phyloP scores from a whole-genome alignment of 2,329 filamentous ascomycete species.

The Penicillium polonicum region DNA sequence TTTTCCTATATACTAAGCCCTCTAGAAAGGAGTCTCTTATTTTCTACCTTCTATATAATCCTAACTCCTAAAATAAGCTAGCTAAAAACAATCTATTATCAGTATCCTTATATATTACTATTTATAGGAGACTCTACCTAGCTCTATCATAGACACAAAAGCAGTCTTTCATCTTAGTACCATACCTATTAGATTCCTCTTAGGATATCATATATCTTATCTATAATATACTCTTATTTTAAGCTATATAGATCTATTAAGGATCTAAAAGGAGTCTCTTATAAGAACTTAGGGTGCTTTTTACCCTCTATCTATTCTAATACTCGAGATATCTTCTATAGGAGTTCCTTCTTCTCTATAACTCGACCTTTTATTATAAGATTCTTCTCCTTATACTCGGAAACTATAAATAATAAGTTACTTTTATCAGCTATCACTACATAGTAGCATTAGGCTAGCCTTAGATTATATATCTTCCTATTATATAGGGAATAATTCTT shows the following conservation, averaged over 20 bases:
- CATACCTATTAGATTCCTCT: slow-evolving; percentile 3
- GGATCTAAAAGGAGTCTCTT: slow-evolving; percentile 1
- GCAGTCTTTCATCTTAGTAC: background rate
- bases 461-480: slow-evolving; percentile 3
- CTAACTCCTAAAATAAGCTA: background rate
- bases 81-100: background rate
- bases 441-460: slow-evolving; percentile 10
- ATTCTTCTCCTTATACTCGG: slow-evolving; percentile 1
- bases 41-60: background rate
- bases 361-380: background rate
- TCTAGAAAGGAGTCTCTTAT: slow-evolving; percentile 1
- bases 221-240: background rate
- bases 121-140: slow-evolving; percentile 1
- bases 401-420: slow-evolving; percentile 7
- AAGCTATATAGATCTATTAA: background rate
- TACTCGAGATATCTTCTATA: slow-evolving; percentile 3
- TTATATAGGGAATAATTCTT: slow-evolving; percentile 18
- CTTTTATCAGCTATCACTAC: slow-evolving; percentile 4
- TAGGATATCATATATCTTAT: background rate
- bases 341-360: slow-evolving; percentile 5
- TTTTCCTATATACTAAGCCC: slow-evolving; percentile 2
- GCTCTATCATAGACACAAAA: slow-evolving; percentile 2
- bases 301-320: slow-evolving; percentile 1
- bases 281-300: slow-evolving; percentile 1
- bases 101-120: background rate